A percentile compares a stretch with the other conserved stretches of the same genome.
Conservation (phyloP, 1,284 basidiomycete genomes). For the Fomitiporia mediterranea region DNA sequence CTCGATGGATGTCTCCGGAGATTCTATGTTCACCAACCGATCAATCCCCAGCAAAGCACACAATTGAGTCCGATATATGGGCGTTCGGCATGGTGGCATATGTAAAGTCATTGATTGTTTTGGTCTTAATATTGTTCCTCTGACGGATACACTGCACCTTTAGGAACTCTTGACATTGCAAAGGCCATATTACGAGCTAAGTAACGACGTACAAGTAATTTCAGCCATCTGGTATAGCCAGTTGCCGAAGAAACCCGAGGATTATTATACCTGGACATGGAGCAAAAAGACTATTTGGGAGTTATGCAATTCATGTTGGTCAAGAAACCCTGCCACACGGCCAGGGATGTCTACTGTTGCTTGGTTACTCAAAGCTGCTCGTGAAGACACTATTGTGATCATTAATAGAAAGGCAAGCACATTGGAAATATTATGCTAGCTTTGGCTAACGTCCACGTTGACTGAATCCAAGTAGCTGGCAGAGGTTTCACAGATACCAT, state of each 20-base stretch:
- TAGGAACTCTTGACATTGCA: slow-evolving; percentile 2
- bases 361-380: too few species aligned
- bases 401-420: too few species aligned
- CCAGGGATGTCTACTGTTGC: neutral
- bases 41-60: neutral
- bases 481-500: neutral
- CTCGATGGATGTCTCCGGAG: slow-evolving; percentile 15
- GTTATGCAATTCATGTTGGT: neutral
- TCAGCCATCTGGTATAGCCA: neutral
- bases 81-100: slow-evolving; percentile 16
- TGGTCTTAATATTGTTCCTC: neutral
- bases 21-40: neutral
- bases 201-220: slow-evolving; percentile 1
- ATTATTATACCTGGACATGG: neutral
- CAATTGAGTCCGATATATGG: slow-evolving; percentile 12
- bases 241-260: neutral
- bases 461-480: neutral
- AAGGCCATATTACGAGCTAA: slow-evolving; percentile 2
- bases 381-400: too few species aligned
- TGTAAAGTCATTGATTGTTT: neutral
- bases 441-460: neutral
- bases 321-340: neutral
- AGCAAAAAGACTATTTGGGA: neutral
- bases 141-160: neutral
- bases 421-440: neutral